A percentile compares a stretch with the other conserved stretches of the same genome.
phyloP scores from a whole-genome alignment of 805 yeast species.

The Clavispora asparagi region DNA sequence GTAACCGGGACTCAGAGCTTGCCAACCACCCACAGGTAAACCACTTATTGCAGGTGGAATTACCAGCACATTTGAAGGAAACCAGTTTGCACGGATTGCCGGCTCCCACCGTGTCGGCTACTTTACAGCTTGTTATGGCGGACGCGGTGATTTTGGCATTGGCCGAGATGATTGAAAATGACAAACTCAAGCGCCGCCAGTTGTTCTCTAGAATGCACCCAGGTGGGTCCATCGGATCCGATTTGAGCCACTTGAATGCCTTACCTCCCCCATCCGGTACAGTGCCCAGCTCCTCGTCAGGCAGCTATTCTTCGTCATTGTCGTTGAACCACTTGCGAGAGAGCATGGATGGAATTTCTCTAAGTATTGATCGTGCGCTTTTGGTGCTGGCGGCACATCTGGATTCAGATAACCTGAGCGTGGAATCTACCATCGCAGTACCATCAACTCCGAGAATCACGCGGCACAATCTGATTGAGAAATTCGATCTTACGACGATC shows the following conservation, averaged over 20 bases:
- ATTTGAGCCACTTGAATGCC: constrained; percentile 32
- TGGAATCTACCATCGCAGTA: neutral
- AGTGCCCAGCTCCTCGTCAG: constrained; percentile 2
- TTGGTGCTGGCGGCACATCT: neutral
- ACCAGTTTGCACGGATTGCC: constrained; percentile 67
- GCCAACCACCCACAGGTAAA: constrained; percentile 46
- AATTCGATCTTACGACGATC: neutral
- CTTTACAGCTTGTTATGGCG: constrained; percentile 67
- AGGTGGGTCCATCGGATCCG: constrained; percentile 82
- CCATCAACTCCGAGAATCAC: neutral
- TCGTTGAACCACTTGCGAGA: constrained; percentile 12
- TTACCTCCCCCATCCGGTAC: constrained; percentile 3
- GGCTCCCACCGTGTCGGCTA: constrained; percentile 85
- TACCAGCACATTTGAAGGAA: constrained; percentile 57
- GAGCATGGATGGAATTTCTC: neutral
- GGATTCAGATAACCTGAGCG: neutral
- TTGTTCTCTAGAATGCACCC: constrained; percentile 76
- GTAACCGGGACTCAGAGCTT: constrained; percentile 52
- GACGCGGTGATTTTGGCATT: constrained; percentile 76
- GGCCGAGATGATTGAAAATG: constrained; percentile 59
- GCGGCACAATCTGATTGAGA: neutral
- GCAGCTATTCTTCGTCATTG: constrained; percentile 14
- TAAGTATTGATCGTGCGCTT: neutral
- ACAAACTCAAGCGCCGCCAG: constrained; percentile 46
- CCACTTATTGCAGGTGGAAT: constrained; percentile 55